These are phyloP conservation scores for Achlya hypogyna DNA, from an alignment of 352 stramenopile species.

Conservation along the genomic window DNA sequence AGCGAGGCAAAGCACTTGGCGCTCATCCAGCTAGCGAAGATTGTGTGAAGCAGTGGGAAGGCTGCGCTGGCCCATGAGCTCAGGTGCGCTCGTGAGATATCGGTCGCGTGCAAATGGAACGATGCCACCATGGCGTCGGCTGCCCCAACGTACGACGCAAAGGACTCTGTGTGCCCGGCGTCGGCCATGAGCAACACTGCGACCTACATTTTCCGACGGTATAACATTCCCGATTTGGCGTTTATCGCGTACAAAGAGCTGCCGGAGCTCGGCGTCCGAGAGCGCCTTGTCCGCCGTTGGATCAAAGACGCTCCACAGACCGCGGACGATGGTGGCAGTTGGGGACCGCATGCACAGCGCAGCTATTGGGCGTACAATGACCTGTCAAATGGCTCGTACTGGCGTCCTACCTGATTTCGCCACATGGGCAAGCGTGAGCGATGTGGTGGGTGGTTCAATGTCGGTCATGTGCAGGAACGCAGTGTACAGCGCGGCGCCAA, in stretches of 20 bases:
- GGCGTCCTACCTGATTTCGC: slow-evolving; percentile 42
- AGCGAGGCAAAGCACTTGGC: slow-evolving; percentile 40
- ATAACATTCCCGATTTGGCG: background rate
- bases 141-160: slow-evolving; percentile 15
- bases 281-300: slow-evolving; percentile 24
- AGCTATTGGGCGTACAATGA: slow-evolving; percentile 27
- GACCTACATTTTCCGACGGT: slow-evolving; percentile 20
- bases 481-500: slow-evolving; percentile 33
- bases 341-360: slow-evolving; percentile 53
- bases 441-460: slow-evolving; percentile 16
- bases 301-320: slow-evolving; percentile 51
- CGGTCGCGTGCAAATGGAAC: slow-evolving; percentile 16
- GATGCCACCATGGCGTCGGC: slow-evolving; percentile 26
- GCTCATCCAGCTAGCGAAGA: slow-evolving; percentile 69
- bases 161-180: slow-evolving; percentile 12
- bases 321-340: slow-evolving; percentile 43
- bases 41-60: slow-evolving; percentile 63
- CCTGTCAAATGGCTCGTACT: background rate
- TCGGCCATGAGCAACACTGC: slow-evolving; percentile 48
- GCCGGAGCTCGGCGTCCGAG: slow-evolving; percentile 32
- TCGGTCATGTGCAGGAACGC: slow-evolving; percentile 34
- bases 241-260: slow-evolving; percentile 27
- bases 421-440: slow-evolving; percentile 41
- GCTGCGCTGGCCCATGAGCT: slow-evolving; percentile 45
- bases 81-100: slow-evolving; percentile 50